Evolutionary conservation across 169 alveolate genomes (phyloP).

Genomic region (Toxoplasma gondii): DNA sequence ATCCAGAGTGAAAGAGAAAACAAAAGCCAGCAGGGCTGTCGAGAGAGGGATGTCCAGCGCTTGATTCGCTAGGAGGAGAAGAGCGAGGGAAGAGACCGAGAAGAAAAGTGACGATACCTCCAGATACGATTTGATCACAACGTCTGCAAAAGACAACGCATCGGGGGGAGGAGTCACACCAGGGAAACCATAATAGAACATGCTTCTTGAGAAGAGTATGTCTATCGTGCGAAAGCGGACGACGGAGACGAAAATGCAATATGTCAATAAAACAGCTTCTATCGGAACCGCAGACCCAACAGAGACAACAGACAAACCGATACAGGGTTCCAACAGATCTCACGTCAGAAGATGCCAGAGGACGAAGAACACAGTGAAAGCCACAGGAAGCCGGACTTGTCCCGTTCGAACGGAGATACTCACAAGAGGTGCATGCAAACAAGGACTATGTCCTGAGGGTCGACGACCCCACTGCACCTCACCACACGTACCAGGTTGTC

Average conservation of each 20-base stretch:
- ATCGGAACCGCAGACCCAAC: too few species aligned
- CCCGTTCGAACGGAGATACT: neutral
- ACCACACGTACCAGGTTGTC: neutral
- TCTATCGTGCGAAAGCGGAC: too few species aligned
- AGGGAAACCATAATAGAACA: neutral
- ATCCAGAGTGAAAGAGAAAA: neutral
- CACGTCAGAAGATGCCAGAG: too few species aligned
- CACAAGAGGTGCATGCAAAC: neutral
- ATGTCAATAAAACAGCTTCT: too few species aligned
- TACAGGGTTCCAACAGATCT: too few species aligned
- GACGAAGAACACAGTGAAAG: too few species aligned
- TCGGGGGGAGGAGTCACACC: neutral
- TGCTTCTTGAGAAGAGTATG: neutral
- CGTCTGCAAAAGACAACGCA: neutral
- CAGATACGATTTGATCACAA: neutral
- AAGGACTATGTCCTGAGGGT: too few species aligned
- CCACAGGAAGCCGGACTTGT: neutral
- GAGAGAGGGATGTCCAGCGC: neutral
- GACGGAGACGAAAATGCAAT: too few species aligned
- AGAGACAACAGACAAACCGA: too few species aligned
- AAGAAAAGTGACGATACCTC: conserved; percentile 3
- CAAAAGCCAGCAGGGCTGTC: neutral
- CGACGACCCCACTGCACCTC: neutral
- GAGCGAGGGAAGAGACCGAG: neutral
- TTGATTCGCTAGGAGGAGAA: neutral